Percentiles rank a stretch among this genome's conserved stretches.
Conservation (phyloP, 2,329 filamentous ascomycete species). For the Colletotrichum truncatum region DNA sequence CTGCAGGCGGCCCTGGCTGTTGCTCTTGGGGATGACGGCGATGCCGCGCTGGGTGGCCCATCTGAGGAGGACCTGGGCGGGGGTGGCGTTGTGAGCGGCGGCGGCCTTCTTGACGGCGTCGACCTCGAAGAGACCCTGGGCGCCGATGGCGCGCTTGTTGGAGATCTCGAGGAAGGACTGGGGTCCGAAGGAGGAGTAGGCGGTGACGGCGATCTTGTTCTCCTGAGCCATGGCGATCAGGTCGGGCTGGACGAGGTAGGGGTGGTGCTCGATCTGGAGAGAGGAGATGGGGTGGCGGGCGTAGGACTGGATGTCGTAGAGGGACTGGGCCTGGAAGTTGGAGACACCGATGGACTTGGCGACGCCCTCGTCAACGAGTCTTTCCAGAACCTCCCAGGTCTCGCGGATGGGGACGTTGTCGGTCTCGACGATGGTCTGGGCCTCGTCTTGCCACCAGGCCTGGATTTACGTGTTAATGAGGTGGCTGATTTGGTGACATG, state of each 20-base stretch:
- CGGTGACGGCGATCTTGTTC: conserved; percentile 67
- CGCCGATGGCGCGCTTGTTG: conserved; percentile 38
- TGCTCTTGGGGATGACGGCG: conserved; percentile 72
- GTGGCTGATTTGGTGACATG: background rate
- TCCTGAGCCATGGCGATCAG: conserved; percentile 66
- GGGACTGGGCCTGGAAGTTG: conserved; percentile 66
- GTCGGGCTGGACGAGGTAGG: conserved; percentile 69
- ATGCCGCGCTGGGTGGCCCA: conserved; percentile 74
- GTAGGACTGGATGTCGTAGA: conserved; percentile 70
- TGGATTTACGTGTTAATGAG: background rate
- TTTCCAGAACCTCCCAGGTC: conserved; percentile 71
- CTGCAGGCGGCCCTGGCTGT: conserved; percentile 56
- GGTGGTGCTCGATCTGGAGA: conserved; percentile 76
- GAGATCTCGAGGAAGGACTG: conserved; percentile 49
- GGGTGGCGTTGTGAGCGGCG: conserved; percentile 63
- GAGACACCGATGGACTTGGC: conserved; percentile 67
- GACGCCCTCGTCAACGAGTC: conserved; percentile 56
- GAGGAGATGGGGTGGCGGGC: conserved; percentile 61
- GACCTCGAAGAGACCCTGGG: conserved; percentile 41
- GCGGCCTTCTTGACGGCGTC: conserved; percentile 58
- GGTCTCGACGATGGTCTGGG: conserved; percentile 47
- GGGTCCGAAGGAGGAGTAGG: conserved; percentile 74
- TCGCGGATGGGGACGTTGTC: conserved; percentile 54
- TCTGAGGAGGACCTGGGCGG: conserved; percentile 72
- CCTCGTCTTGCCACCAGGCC: conserved; percentile 50